Evolutionary conservation across 352 stramenopile genomes (phyloP).

Genomic region (Phytophthora pisi): DNA sequence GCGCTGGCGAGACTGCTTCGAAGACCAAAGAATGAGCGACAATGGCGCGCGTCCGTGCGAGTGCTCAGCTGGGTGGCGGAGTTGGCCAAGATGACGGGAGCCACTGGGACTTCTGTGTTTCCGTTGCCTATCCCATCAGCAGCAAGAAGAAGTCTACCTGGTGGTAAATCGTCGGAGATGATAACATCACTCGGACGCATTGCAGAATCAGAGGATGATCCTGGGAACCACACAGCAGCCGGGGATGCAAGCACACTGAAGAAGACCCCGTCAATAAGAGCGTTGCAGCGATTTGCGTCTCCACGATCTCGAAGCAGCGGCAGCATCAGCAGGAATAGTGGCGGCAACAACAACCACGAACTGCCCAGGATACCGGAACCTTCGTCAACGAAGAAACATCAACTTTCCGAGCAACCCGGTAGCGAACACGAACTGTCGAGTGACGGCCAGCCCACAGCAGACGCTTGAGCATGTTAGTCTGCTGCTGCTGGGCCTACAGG

Average conservation of each 20-base stretch:
- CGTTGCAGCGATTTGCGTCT: constrained; percentile 11
- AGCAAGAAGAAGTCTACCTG: constrained; percentile 18
- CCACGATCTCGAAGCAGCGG: constrained; percentile 27
- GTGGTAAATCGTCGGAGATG: constrained; percentile 20
- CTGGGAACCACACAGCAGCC: not conserved
- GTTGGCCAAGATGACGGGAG: constrained; percentile 12
- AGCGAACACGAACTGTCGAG: constrained; percentile 19
- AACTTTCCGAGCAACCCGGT: constrained; percentile 11
- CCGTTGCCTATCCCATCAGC: constrained; percentile 8
- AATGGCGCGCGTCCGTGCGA: constrained; percentile 49
- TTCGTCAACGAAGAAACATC: constrained; percentile 10
- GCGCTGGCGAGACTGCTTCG: constrained; percentile 46
- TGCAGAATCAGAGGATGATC: constrained; percentile 11
- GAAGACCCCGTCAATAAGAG: constrained; percentile 27
- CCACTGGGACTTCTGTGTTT: constrained; percentile 6
- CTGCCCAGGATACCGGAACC: constrained; percentile 1
- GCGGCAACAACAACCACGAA: constrained; percentile 26
- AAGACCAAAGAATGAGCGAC: constrained; percentile 31
- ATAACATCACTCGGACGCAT: constrained; percentile 10
- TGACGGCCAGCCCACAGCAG: constrained; percentile 5
- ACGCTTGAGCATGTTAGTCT: not conserved
- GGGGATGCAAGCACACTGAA: constrained; percentile 33
- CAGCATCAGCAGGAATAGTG: constrained; percentile 21
- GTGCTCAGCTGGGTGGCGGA: constrained; percentile 48
- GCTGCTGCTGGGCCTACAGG: not conserved